phyloP scores from a whole-genome alignment of 495 filamentous ascomycete genomes.

The Saxophila tyrrhenica region DNA sequence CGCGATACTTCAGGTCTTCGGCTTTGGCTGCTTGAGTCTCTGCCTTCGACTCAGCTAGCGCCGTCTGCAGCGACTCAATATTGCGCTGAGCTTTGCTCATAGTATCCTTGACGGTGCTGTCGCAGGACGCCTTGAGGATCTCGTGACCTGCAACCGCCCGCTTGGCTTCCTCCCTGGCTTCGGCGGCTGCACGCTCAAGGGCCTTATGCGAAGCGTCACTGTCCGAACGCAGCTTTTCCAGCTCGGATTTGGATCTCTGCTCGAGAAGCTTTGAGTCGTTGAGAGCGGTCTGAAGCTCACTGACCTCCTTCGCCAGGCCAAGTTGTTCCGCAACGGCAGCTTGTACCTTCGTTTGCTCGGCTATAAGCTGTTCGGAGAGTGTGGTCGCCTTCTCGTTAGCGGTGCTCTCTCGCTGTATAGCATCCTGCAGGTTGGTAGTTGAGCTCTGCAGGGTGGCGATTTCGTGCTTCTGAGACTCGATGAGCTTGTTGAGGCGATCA shows the following conservation, averaged over 20 bases:
- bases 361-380: background rate
- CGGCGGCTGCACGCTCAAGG: background rate
- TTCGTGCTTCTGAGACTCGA: background rate
- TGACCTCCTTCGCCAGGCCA: constrained; percentile 1
- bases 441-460: background rate
- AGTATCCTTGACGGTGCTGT: constrained; percentile 4
- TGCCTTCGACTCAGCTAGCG: background rate
- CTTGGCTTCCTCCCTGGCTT: constrained; percentile 1
- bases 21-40: constrained; percentile 1
- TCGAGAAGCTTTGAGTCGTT: background rate
- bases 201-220: background rate
- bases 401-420: background rate
- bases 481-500: background rate
- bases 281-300: constrained; percentile 1
- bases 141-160: background rate
- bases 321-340: background rate
- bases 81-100: constrained; percentile 8
- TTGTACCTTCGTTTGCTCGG: constrained; percentile 4
- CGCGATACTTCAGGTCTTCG: background rate
- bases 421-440: background rate
- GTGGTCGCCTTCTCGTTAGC: background rate
- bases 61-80: constrained; percentile 2
- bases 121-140: background rate
- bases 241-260: background rate
- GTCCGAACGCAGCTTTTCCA: background rate